Evolutionary conservation across 495 filamentous ascomycete genomes (phyloP).

Genomic region (Bathelium albidoporum): DNA sequence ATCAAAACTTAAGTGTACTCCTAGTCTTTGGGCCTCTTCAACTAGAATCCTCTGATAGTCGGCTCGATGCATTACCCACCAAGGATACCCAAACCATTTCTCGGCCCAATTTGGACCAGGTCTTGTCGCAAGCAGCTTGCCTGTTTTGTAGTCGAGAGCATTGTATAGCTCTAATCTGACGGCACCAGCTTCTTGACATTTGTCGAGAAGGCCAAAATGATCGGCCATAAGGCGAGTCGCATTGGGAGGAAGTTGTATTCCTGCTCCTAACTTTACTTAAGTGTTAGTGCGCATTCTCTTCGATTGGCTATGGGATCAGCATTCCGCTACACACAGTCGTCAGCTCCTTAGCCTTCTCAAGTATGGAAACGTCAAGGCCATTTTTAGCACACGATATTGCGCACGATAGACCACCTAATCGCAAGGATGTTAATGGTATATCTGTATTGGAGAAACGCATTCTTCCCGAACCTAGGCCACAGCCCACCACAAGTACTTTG

Average conservation of each 20-base stretch:
- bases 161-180: neutral
- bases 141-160: neutral
- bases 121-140: neutral
- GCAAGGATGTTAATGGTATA: neutral
- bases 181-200: neutral
- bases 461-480: neutral
- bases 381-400: neutral
- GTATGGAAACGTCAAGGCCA: neutral
- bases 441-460: neutral
- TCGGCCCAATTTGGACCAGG: neutral
- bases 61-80: neutral
- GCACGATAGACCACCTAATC: neutral
- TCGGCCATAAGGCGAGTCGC: neutral
- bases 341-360: neutral
- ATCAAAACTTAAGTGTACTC: neutral
- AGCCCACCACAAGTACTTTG: neutral
- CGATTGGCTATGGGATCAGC: neutral
- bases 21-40: neutral
- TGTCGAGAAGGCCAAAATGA: neutral
- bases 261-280: neutral
- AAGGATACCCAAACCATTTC: neutral
- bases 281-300: neutral
- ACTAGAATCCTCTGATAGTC: neutral
- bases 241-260: neutral
- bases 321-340: neutral